phyloP scores from a whole-genome alignment of 805 yeast species.

The Candida michaelii region DNA sequence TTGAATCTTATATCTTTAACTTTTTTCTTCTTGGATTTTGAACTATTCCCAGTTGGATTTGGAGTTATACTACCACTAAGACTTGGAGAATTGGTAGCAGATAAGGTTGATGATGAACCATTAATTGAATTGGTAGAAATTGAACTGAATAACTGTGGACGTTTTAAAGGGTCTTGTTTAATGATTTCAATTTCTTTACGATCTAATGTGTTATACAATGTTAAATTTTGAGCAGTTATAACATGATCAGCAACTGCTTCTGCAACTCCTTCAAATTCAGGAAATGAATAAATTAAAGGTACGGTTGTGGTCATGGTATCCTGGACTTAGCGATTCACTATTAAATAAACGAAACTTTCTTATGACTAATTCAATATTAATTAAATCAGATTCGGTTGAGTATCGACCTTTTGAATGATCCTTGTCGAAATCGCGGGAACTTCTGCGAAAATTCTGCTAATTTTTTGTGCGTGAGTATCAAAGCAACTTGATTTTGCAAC shows the following conservation, averaged over 20 bases:
- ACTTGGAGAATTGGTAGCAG: background rate
- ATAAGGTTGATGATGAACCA: background rate
- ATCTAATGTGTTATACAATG: slow-evolving; percentile 50
- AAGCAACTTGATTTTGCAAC: background rate
- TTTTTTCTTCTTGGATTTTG: slow-evolving; percentile 35
- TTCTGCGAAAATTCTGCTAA: slow-evolving; percentile 2
- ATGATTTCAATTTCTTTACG: slow-evolving; percentile 29
- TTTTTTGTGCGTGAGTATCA: background rate
- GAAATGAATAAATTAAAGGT: slow-evolving; percentile 90
- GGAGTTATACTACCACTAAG: background rate
- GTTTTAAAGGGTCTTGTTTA: slow-evolving; percentile 24
- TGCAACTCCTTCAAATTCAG: slow-evolving; percentile 86
- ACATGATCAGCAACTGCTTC: slow-evolving; percentile 97
- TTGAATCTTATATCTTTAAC: slow-evolving; percentile 73
- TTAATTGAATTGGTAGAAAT: slow-evolving; percentile 13
- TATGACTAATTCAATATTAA: too few species aligned
- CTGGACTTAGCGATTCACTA: too few species aligned
- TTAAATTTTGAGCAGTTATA: slow-evolving; percentile 79
- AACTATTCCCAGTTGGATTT: background rate
- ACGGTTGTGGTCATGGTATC: slow-evolving; percentile 83
- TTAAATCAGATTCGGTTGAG: background rate
- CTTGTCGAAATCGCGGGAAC: slow-evolving; percentile 7
- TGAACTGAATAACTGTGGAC: slow-evolving; percentile 15
- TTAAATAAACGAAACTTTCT: too few species aligned
- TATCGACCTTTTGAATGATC: slow-evolving; percentile 8